Evolutionary conservation across 192 early-diverging fungal species (phyloP), one percentile per base, ranked within the genome.

Genomic region (Jimgerdemannia lactiflua): DNA sequence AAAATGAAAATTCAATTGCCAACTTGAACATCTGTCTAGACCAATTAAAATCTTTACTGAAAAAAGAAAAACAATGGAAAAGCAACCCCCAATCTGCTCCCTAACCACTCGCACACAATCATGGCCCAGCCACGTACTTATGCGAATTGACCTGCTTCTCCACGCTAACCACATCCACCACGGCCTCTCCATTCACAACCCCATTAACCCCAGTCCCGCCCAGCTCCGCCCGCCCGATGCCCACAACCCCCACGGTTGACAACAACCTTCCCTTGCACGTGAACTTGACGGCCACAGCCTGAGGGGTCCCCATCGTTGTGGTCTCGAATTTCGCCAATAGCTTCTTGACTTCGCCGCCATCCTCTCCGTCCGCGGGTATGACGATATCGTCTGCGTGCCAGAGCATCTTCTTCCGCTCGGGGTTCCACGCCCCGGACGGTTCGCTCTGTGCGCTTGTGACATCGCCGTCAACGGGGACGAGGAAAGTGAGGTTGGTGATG

Each of bases 251-350:
- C 69, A 86, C 43, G 18, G 81, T 49, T 39, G 81, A 83, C 69
- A 83, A 11, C 42, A 82, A 63, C 4, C 43, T 39, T 17, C 78
- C 81, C 4, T 78, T 74, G 1, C 79, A 42, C 10, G 79, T 75
- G 71, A 86, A 86, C 43, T 81, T 83, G 29, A 80, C 83, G 0
- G 81, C 79, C 20, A 85, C 77, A 10, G 86, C 79, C 19, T 85
- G 84, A 39, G 81, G 80, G 17, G 80, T 59, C 43, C 77, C 84
- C 20, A 70, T 75, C 4, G 76, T 29, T 14, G 76, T 44, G 43
- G 82, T 88, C 74, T 81, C 78, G 39, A 88, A 88, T 44, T 82
- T 74, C 4, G 86, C 86, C 76, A 81, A 44, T 64, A 88, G 72
- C 42, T 86, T 79, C 17, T 78, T 73, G 17, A 81, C 82, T 64